These are phyloP conservation scores for Arctium lappa DNA, from an alignment of 129 eudicot species.

Conservation along the genomic window DNA sequence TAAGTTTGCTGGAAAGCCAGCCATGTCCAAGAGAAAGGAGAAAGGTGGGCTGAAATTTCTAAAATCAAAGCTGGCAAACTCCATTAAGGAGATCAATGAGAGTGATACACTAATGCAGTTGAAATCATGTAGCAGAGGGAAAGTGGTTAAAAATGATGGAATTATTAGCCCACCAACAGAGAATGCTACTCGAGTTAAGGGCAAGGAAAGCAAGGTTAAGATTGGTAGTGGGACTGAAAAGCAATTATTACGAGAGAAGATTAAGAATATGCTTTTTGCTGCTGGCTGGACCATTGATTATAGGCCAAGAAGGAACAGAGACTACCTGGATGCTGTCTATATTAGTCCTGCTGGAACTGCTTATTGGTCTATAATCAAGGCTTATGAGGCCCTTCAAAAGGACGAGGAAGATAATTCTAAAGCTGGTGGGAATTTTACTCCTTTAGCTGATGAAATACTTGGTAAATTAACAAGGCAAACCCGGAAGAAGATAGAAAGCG, in stretches of 20 bases:
- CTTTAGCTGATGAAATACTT: conserved; percentile 59
- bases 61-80: conserved; percentile 22
- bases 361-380: conserved; percentile 87
- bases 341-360: conserved; percentile 80
- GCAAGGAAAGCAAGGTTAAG: conserved; percentile 44
- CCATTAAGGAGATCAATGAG: conserved; percentile 28
- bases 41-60: conserved; percentile 17
- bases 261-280: conserved; percentile 66
- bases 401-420: conserved; percentile 39
- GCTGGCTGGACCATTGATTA: conserved; percentile 92
- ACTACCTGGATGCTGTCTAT: conserved; percentile 81
- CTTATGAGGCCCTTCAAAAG: conserved; percentile 79
- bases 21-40: conserved; percentile 18
- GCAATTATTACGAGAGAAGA: conserved; percentile 65
- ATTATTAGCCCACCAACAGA: conserved; percentile 26
- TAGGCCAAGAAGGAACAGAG: conserved; percentile 72
- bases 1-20: conserved; percentile 29
- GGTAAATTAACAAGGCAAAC: conserved; percentile 77
- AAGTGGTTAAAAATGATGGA: conserved; percentile 34
- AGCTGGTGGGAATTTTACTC: conserved; percentile 45
- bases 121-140: conserved; percentile 33
- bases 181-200: conserved; percentile 13
- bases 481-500: conserved; percentile 51
- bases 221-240: conserved; percentile 67
- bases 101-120: conserved; percentile 36